Base-by-base conservation (phyloP, 2,329 filamentous ascomycete genomes). In the Stagonosporopsis tanaceti region DNA sequence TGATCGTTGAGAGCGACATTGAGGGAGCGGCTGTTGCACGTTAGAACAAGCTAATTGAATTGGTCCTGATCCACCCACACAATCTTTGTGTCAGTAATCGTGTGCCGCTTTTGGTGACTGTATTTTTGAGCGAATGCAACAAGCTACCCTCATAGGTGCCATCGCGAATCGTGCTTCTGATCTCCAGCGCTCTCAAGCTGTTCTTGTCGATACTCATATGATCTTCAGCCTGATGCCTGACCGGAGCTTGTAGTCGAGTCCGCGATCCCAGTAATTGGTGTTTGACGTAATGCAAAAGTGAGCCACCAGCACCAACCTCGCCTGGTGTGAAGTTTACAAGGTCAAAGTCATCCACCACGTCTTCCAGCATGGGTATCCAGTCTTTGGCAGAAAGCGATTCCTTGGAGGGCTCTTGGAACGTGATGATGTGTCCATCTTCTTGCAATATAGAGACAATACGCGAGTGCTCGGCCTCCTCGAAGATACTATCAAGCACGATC, bases 171-270 rank as follows among this genome's bases (percentile, higher is more conserved):
- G 95, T 98, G 72, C 88, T 87, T 63, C 92, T 88, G 63, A 99
- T 91, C 76, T 99, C 95, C 4, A 99, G 82, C 1, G 93, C 92
- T 57, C 91, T 86, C 78, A 99, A 84, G 64, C 90, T 97, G 70
- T 93, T 96, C 72, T 90, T 93, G 78, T 99, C 95, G 64, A 99
- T 96, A 47, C 81, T 85, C 91, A 99, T 95, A 62, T 90, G 87
- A 60, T 96, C 87, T 70, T 91, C 82, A 48, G 86, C 83, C 63
- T 90, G 87, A 64, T 92, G 86, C 57, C 91, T 89, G 34, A 89
- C 80, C 2, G 95, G 95, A 41, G 92, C 88, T 73, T 96, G 93
- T 38, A 99, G 83, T 74, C 91, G 92, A 79, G 96, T 87, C 69
- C 86, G 88, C 50, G 89, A 80, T 17, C 91, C 92, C 67, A 90